These are phyloP conservation scores for Trichoderma aggressivum DNA, from an alignment of 2,329 filamentous ascomycete species.

Conservation along the genomic window DNA sequence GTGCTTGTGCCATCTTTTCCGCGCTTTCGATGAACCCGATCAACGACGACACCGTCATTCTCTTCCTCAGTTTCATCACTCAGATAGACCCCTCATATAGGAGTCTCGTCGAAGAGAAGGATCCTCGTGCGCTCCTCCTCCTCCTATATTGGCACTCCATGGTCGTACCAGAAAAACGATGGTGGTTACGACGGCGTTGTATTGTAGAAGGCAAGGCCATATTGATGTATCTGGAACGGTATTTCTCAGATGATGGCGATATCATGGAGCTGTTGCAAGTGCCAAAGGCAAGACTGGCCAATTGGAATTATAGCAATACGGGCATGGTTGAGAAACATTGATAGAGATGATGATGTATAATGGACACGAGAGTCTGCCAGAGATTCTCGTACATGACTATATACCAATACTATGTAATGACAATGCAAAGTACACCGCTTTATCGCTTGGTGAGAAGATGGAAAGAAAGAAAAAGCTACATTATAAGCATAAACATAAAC, in stretches of 20 bases:
- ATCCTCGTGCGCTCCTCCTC: slow-evolving; percentile 51
- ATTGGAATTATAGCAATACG: not conserved
- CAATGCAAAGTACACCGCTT: not conserved
- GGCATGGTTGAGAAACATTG: not conserved
- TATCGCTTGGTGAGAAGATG: not conserved
- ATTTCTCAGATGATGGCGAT: slow-evolving; percentile 15
- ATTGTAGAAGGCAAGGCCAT: slow-evolving; percentile 50
- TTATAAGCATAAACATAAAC: not conserved
- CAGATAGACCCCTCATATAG: slow-evolving; percentile 44
- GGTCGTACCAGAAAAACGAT: slow-evolving; percentile 38
- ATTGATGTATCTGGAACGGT: slow-evolving; percentile 36
- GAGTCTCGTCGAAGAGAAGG: slow-evolving; percentile 46
- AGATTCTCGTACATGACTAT: not conserved
- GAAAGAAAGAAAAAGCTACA: not conserved
- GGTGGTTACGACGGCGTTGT: slow-evolving; percentile 48
- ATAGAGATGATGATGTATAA: not conserved
- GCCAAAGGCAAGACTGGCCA: not conserved
- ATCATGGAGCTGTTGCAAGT: slow-evolving; percentile 1
- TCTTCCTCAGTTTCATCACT: slow-evolving; percentile 47
- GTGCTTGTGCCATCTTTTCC: slow-evolving; percentile 35
- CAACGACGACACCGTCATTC: slow-evolving; percentile 40
- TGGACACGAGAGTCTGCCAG: not conserved
- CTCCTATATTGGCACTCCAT: slow-evolving; percentile 57
- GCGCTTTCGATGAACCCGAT: slow-evolving; percentile 36
- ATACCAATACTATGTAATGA: not conserved